Evolutionary conservation across 192 early-diverging fungal species (phyloP).

Genomic region (Allomyces macrogynus): DNA sequence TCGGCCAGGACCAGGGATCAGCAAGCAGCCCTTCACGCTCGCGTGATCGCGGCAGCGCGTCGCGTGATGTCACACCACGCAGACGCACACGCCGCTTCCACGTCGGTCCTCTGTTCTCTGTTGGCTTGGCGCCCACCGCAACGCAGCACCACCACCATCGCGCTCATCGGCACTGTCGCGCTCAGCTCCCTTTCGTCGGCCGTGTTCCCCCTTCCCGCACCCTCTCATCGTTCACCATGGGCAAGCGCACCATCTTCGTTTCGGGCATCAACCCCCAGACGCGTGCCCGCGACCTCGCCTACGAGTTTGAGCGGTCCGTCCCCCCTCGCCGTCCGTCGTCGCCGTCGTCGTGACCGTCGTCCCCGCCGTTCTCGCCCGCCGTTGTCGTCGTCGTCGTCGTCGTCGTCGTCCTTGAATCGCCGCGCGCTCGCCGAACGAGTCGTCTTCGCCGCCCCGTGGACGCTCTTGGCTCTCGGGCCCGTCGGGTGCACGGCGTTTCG

Average conservation of each 20-base stretch:
- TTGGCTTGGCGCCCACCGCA: too few species aligned
- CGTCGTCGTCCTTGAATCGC: neutral
- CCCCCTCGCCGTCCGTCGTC: neutral
- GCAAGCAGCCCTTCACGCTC: too few species aligned
- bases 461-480: neutral
- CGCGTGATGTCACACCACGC: too few species aligned
- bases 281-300: constrained; percentile 79
- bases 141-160: too few species aligned
- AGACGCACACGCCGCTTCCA: too few species aligned
- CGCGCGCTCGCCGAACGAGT: too few species aligned
- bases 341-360: constrained; percentile 1
- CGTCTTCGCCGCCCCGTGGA: neutral
- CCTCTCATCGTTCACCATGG: constrained; percentile 2
- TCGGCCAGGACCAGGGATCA: too few species aligned
- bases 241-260: constrained; percentile 53
- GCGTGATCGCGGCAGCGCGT: too few species aligned
- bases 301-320: constrained; percentile 79
- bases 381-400: neutral
- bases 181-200: too few species aligned
- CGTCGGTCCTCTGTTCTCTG: too few species aligned
- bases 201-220: too few species aligned
- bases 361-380: neutral
- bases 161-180: too few species aligned
- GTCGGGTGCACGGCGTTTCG: neutral
- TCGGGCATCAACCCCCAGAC: constrained; percentile 56